These are phyloP conservation scores for Sinapis alba DNA, from an alignment of 441 rosid genomes.

Conservation along the genomic window DNA sequence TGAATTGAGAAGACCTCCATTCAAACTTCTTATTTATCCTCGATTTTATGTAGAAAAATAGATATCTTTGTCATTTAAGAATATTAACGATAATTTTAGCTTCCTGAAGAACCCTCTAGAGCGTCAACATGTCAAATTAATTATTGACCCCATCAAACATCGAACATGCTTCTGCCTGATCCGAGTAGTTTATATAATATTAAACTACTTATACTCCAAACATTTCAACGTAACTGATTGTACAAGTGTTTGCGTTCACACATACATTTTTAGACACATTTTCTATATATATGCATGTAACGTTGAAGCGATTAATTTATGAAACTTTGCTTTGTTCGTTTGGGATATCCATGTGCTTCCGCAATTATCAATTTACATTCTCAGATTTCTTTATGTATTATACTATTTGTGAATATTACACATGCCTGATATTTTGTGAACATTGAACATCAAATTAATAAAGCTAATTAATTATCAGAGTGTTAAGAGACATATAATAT, in stretches of 20 bases:
- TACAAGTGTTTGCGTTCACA: conserved; percentile 40
- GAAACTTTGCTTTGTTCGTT: conserved; percentile 19
- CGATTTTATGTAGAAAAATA: background rate
- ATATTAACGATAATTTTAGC: background rate
- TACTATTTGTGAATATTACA: background rate
- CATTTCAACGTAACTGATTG: conserved; percentile 27
- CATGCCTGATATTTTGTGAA: background rate
- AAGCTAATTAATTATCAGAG: background rate
- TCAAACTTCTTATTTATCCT: background rate
- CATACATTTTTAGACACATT: conserved; percentile 32
- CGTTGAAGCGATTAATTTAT: conserved; percentile 18
- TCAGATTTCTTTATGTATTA: background rate
- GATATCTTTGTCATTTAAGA: background rate
- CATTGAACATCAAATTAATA: background rate
- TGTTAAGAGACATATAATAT: background rate
- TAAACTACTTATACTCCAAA: background rate
- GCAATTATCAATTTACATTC: background rate
- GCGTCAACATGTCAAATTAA: conserved; percentile 36
- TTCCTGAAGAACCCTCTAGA: conserved; percentile 28
- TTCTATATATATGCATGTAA: conserved; percentile 28
- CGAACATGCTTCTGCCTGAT: conserved; percentile 44
- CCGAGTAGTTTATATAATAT: conserved; percentile 18
- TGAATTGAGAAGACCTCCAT: background rate
- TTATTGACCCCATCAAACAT: conserved; percentile 37
- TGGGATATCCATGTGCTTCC: conserved; percentile 32